Evolutionary conservation across 2,329 filamentous ascomycete species (phyloP).

Genomic region (Exophiala bonariae): DNA sequence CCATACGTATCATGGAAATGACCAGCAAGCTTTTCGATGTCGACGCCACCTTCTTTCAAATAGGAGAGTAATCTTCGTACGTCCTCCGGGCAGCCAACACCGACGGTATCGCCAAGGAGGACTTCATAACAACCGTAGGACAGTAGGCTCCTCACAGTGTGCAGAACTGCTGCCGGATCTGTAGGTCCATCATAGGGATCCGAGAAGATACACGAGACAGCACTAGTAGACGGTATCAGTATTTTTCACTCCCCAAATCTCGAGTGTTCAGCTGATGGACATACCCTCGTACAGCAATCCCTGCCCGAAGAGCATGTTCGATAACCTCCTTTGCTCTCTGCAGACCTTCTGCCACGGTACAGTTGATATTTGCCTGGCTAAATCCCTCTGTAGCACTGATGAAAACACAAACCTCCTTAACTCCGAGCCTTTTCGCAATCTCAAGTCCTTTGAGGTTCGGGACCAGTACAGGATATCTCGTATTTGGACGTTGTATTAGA

Average conservation of each 20-base stretch:
- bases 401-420: slow-evolving; percentile 43
- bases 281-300: slow-evolving; percentile 36
- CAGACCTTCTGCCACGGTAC: slow-evolving; percentile 40
- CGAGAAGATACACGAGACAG: slow-evolving; percentile 44
- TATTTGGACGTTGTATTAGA: slow-evolving; percentile 3
- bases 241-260: no score
- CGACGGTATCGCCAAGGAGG: slow-evolving; percentile 84
- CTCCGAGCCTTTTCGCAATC: slow-evolving; percentile 53
- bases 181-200: slow-evolving; percentile 55
- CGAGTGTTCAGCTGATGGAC: not conserved
- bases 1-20: slow-evolving; percentile 91
- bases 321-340: slow-evolving; percentile 35
- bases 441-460: slow-evolving; percentile 49
- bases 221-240: slow-evolving; percentile 9
- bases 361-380: slow-evolving; percentile 44
- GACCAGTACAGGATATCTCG: slow-evolving; percentile 38
- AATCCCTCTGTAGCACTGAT: slow-evolving; percentile 45
- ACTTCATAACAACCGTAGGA: slow-evolving; percentile 91
- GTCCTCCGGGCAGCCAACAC: slow-evolving; percentile 68
- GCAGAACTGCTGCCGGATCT: slow-evolving; percentile 51
- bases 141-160: slow-evolving; percentile 60
- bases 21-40: slow-evolving; percentile 70
- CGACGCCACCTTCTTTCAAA: slow-evolving; percentile 53
- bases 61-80: slow-evolving; percentile 35
- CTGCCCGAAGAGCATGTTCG: slow-evolving; percentile 28